Percentiles rank a stretch among this genome's conserved stretches.
These are phyloP conservation scores for Peronospora destructor DNA, from an alignment of 352 stramenopile genomes.

Conservation along the genomic window DNA sequence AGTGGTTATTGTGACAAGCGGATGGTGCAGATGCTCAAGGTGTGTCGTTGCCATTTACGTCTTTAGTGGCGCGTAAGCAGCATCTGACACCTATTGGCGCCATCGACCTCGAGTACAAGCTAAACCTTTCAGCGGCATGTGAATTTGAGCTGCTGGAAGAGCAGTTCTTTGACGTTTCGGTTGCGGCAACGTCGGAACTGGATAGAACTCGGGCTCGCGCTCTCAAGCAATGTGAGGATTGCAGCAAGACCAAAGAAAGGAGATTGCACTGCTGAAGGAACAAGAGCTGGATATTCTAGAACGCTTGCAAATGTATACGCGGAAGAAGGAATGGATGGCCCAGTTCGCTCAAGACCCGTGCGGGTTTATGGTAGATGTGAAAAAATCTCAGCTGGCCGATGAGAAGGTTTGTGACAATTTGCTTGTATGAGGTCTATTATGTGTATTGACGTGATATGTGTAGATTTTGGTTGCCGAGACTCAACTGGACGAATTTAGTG, in stretches of 20 bases:
- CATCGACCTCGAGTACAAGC: constrained; percentile 58
- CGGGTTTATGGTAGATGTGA: constrained; percentile 54
- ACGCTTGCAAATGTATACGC: constrained; percentile 38
- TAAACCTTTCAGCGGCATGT: constrained; percentile 33
- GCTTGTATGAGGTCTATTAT: neutral
- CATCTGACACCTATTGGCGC: constrained; percentile 48
- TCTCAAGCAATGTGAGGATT: constrained; percentile 50
- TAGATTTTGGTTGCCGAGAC: constrained; percentile 53
- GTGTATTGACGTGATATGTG: neutral
- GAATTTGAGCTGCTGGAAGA: constrained; percentile 38
- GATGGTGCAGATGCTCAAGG: constrained; percentile 55
- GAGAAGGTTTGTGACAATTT: constrained; percentile 33
- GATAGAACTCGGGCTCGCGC: constrained; percentile 31
- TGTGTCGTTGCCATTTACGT: constrained; percentile 62
- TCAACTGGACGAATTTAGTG: too few species aligned
- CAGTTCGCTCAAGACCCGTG: constrained; percentile 63
- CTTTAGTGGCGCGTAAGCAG: constrained; percentile 55
- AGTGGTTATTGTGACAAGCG: constrained; percentile 56
- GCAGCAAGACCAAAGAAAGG: constrained; percentile 59
- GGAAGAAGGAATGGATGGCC: constrained; percentile 62
- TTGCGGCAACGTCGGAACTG: constrained; percentile 48
- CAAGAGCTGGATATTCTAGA: constrained; percentile 52
- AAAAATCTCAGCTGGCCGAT: constrained; percentile 51
- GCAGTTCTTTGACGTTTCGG: constrained; percentile 53
- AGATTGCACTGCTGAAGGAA: constrained; percentile 46